A percentile compares a stretch with the other conserved stretches of the same genome.
phyloP scores from a whole-genome alignment of 2,329 filamentous ascomycete species.

The Chaetomiaceae sp. region DNA sequence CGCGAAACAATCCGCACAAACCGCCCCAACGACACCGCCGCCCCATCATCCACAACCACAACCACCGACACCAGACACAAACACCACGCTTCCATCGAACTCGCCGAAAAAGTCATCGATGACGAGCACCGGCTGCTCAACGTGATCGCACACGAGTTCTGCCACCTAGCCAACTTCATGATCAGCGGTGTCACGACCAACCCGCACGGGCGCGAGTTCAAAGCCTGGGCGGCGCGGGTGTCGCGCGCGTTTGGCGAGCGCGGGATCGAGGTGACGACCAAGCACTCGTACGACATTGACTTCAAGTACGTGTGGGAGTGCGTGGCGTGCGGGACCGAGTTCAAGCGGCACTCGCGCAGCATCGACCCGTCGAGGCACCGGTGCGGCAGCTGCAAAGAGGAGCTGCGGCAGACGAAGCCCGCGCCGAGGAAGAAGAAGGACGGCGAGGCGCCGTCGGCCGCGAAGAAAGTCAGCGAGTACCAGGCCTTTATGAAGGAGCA shows the following conservation, averaged over 20 bases:
- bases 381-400: constrained; percentile 71
- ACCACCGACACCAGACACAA: constrained; percentile 33
- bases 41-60: constrained; percentile 23
- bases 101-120: constrained; percentile 84
- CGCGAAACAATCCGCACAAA: constrained; percentile 49
- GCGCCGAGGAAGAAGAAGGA: constrained; percentile 49
- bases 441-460: constrained; percentile 26
- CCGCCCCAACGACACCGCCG: constrained; percentile 17
- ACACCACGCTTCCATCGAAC: constrained; percentile 75
- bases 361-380: constrained; percentile 68
- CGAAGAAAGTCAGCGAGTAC: constrained; percentile 39
- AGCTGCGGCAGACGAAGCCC: constrained; percentile 74
- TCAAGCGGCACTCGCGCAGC: constrained; percentile 80
- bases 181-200: constrained; percentile 68
- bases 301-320: constrained; percentile 92
- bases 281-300: constrained; percentile 83
- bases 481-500: constrained; percentile 61
- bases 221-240: constrained; percentile 61
- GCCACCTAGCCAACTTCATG: constrained; percentile 91
- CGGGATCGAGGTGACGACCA: constrained; percentile 78
- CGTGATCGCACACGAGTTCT: constrained; percentile 94
- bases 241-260: constrained; percentile 51
- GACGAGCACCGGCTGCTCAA: constrained; percentile 74
- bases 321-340: constrained; percentile 61
- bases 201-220: constrained; percentile 82